Conservation (phyloP, 2,329 filamentous ascomycete species). For the Tolypocladium album region DNA sequence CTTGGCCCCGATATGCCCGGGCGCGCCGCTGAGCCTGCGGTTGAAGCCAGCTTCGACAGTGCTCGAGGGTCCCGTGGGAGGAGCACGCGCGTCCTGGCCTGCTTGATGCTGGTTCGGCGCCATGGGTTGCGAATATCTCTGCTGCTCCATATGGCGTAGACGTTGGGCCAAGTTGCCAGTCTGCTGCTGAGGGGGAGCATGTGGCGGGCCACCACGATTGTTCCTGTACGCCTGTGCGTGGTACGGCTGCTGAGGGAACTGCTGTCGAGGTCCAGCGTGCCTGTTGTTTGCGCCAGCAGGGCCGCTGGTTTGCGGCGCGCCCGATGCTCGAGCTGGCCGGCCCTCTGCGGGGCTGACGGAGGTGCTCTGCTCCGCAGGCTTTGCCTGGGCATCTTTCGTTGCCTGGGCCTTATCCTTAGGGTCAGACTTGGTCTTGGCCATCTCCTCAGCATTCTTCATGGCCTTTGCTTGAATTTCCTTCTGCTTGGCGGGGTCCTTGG, state of each 20-base stretch:
- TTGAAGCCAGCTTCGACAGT: constrained; percentile 39
- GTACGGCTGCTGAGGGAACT: constrained; percentile 34
- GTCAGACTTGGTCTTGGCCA: constrained; percentile 43
- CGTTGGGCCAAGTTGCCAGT: constrained; percentile 38
- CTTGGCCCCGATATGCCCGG: constrained; percentile 41
- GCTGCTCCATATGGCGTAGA: constrained; percentile 40
- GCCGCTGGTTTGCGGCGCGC: constrained; percentile 19
- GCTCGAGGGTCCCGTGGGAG: constrained; percentile 64
- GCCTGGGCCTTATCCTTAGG: constrained; percentile 30
- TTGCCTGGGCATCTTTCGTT: constrained; percentile 35
- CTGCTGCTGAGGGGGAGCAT: constrained; percentile 27
- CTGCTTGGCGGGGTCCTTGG: constrained; percentile 93
- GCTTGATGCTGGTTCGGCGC: constrained; percentile 38
- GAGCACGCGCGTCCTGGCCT: constrained; percentile 55
- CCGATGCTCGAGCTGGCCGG: constrained; percentile 21
- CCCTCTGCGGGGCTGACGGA: constrained; percentile 12
- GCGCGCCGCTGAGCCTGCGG: constrained; percentile 40
- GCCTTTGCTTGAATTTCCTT: constrained; percentile 86
- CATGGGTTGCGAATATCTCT: constrained; percentile 34
- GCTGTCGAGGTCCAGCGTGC: constrained; percentile 36
- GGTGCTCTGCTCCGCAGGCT: constrained; percentile 15
- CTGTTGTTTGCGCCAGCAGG: constrained; percentile 22
- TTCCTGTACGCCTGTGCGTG: constrained; percentile 36
- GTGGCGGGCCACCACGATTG: constrained; percentile 32
- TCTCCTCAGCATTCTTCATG: constrained; percentile 60